phyloP scores from a whole-genome alignment of 805 yeast species.

The Diddensiella caesifluorescens region DNA sequence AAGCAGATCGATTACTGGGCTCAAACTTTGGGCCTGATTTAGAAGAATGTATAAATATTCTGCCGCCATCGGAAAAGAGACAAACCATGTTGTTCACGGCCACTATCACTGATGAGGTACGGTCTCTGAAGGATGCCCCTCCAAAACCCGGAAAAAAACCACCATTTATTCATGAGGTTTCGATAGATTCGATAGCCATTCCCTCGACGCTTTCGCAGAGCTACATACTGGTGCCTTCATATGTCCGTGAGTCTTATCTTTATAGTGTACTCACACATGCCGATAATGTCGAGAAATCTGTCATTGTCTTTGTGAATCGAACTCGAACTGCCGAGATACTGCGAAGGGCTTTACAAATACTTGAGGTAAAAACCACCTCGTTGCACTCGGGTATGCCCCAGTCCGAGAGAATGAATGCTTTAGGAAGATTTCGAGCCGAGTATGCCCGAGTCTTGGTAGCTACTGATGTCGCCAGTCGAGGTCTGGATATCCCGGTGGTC shows the following conservation, averaged over 20 bases:
- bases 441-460: conserved; percentile 92
- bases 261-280: conserved; percentile 61
- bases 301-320: conserved; percentile 85
- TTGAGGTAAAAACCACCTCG: conserved; percentile 81
- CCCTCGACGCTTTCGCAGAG: conserved; percentile 64
- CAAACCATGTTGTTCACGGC: conserved; percentile 94
- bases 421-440: conserved; percentile 89
- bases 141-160: conserved; percentile 51
- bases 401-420: conserved; percentile 79
- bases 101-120: conserved; percentile 88
- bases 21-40: conserved; percentile 79
- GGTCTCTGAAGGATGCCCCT: conserved; percentile 65
- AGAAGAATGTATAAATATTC: conserved; percentile 58
- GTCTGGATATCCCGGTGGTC: conserved; percentile 92
- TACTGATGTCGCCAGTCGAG: conserved; percentile 96
- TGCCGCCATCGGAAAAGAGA: conserved; percentile 68
- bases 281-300: conserved; percentile 59
- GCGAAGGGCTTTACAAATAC: conserved; percentile 63
- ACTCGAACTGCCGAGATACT: conserved; percentile 86
- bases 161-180: conserved; percentile 67
- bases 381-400: conserved; percentile 95
- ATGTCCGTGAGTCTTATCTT: conserved; percentile 85
- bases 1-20: conserved; percentile 88
- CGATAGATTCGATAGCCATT: conserved; percentile 68
- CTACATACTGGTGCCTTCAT: conserved; percentile 75